These are phyloP conservation scores for Carex myosuroides DNA, from an alignment of 176 grass and related monocot species.

Conservation along the genomic window DNA sequence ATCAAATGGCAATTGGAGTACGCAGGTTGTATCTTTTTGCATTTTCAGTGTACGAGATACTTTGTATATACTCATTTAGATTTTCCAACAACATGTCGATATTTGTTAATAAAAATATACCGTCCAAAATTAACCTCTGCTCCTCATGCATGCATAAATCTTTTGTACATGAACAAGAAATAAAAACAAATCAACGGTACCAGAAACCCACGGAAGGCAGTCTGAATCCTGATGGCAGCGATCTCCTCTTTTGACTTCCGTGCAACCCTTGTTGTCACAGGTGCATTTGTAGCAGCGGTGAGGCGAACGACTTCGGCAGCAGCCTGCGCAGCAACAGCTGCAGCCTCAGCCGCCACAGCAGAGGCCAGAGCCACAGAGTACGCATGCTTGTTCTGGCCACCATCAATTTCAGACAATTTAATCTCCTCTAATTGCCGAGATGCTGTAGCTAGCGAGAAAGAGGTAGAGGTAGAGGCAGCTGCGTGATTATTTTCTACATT, in stretches of 20 bases:
- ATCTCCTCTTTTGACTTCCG: slow-evolving; percentile 54
- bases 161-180: neutral
- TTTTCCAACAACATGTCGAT: neutral
- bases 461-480: slow-evolving; percentile 24
- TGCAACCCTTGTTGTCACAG: neutral
- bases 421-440: slow-evolving; percentile 38
- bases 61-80: neutral
- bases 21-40: neutral
- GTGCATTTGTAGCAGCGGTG: slow-evolving; percentile 27
- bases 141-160: neutral
- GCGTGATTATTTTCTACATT: slow-evolving; percentile 14
- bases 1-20: neutral
- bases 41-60: neutral
- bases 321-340: slow-evolving; percentile 70
- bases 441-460: slow-evolving; percentile 10
- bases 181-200: slow-evolving; percentile 29
- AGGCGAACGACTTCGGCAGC: slow-evolving; percentile 85
- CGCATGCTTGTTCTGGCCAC: slow-evolving; percentile 61
- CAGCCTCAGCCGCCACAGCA: slow-evolving; percentile 77
- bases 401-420: slow-evolving; percentile 37
- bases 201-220: slow-evolving; percentile 77
- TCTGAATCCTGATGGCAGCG: slow-evolving; percentile 80
- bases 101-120: neutral
- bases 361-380: slow-evolving; percentile 78
- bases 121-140: neutral